These are phyloP conservation scores for Plectosphaerella plurivora DNA, from an alignment of 2,329 filamentous ascomycete genomes.

Conservation along the genomic window DNA sequence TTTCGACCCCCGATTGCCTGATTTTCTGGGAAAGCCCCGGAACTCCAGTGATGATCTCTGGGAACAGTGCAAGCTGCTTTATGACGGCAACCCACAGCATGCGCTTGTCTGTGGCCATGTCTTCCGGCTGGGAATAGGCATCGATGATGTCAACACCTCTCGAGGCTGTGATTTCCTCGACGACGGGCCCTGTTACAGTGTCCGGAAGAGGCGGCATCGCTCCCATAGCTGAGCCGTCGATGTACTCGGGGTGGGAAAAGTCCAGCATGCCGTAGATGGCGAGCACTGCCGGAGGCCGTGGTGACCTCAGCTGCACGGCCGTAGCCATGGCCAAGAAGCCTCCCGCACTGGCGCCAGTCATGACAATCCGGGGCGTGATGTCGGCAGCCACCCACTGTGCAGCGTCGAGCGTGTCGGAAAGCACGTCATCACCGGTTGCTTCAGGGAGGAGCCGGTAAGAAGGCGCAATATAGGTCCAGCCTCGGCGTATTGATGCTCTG, in stretches of 20 bases:
- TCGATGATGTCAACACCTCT: neutral
- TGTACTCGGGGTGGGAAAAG: neutral
- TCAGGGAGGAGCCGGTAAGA: neutral
- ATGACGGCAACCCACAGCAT: neutral
- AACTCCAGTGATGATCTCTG: neutral
- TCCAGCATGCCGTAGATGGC: neutral
- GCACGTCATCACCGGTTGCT: neutral
- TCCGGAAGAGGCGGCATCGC: neutral
- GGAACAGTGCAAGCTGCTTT: neutral
- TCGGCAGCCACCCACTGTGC: neutral
- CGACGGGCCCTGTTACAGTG: neutral
- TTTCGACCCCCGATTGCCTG: neutral
- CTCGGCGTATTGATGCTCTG: neutral
- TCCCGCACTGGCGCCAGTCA: neutral
- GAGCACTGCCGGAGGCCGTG: neutral
- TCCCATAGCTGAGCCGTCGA: neutral
- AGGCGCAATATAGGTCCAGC: neutral
- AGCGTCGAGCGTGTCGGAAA: neutral
- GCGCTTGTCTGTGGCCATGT: neutral
- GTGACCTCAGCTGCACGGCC: neutral
- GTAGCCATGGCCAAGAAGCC: neutral
- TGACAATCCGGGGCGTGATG: neutral
- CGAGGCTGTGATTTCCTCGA: neutral
- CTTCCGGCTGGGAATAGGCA: neutral
- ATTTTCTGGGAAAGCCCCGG: neutral